Base-by-base conservation (phyloP, 306 rosid genomes). In the Echinosophora koreensis region DNA sequence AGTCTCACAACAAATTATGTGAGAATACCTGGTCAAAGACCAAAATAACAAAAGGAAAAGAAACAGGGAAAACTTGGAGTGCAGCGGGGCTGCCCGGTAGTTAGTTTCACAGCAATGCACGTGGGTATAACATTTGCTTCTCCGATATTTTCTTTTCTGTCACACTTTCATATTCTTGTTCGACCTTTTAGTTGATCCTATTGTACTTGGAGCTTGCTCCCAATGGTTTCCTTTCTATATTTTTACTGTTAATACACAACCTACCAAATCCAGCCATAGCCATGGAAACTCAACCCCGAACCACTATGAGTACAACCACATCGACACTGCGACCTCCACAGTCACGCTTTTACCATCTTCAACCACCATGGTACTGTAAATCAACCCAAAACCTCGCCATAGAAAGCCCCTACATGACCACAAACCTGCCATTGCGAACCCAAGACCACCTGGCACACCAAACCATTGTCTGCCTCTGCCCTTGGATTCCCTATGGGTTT, bases 31-130 rank as follows among this genome's bases (percentile, higher is more conserved):
- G 50, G 50, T 44, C 50, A 44, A 11, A 44, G n/a, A 44, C n/a
- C 13, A 44, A 10, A 44, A 44, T 2, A 51, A 5, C 58, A 62
- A 74, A 34, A 52, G 10, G 10, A 49, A 46, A 49, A 50, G 54
- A 76, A 66, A 27, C 4, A 5, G 15, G 3, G 37, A 58, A 16
- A 77, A 59, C 5, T 68, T 14, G 65, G 77, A 81, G 59, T 72
- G 6, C 11, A 44, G 44, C 50, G 15, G 71, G 59, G 50, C 14
- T 73, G 27, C 62, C n/a, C 10, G 14, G 0, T 13, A 4, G 11
- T 10, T 11, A 44, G 50, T 9, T 14, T 44, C 11, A 3, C 50
- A 44, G 10, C 50, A 44, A 44, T 44, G 50, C 14, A 44, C 11
- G 50, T 44, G 11, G 50, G 50, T 13, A 44, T 10, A 44, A 44